Conservation (phyloP, 345 rosid genomes). For the Populus deltoides region DNA sequence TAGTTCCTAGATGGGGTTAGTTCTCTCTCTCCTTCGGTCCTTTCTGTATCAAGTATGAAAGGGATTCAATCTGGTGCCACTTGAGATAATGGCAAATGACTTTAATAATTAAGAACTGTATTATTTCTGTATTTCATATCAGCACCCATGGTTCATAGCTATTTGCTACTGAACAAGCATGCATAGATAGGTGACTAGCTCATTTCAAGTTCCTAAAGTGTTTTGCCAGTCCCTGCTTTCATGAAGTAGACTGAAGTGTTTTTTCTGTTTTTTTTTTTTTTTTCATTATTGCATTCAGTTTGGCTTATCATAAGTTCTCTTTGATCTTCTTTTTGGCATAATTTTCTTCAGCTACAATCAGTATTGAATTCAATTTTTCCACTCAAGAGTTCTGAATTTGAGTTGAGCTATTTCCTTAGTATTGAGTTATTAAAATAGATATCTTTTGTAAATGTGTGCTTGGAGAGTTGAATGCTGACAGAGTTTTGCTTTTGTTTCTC, state of each 20-base stretch:
- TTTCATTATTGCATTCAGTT: neutral
- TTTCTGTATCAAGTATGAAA: neutral
- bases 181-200: neutral
- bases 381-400: neutral
- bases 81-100: neutral
- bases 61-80: neutral
- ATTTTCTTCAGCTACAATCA: neutral
- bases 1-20: neutral
- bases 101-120: neutral
- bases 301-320: neutral
- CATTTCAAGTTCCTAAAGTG: neutral
- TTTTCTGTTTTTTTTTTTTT: neutral
- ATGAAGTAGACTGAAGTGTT: neutral
- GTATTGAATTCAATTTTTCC: neutral
- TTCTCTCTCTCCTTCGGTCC: neutral
- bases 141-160: neutral
- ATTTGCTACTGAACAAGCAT: neutral
- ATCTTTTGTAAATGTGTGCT: neutral
- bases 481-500: neutral
- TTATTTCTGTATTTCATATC: neutral
- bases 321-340: neutral
- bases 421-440: neutral
- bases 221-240: conserved; percentile 1
- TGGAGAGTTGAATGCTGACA: neutral
- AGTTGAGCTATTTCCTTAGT: neutral